phyloP scores from a whole-genome alignment of 2,329 filamentous ascomycete species.

The Beauveria bassiana region DNA sequence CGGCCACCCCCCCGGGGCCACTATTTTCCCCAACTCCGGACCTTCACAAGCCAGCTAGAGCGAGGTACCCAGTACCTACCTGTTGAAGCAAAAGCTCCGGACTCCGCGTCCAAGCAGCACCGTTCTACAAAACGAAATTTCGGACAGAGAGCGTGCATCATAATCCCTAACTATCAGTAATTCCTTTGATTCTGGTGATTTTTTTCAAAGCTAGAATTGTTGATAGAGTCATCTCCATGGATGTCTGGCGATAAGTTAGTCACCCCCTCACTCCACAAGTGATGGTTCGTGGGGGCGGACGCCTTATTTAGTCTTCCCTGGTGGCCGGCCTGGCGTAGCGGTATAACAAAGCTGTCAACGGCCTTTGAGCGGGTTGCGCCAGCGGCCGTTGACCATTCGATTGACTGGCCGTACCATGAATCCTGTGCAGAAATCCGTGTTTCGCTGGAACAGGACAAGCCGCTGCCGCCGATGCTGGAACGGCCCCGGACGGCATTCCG shows the following conservation, averaged over 20 bases:
- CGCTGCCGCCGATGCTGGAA: background rate
- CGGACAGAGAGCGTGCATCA: too few species aligned
- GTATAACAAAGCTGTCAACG: too few species aligned
- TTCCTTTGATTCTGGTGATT: background rate
- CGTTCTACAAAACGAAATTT: background rate
- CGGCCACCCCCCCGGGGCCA: background rate
- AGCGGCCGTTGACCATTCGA: too few species aligned
- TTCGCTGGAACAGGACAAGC: too few species aligned
- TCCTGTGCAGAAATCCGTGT: too few species aligned
- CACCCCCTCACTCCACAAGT: background rate
- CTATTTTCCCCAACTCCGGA: background rate
- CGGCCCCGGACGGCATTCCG: background rate
- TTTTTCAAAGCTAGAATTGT: too few species aligned
- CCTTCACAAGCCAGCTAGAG: background rate
- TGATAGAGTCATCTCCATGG: background rate
- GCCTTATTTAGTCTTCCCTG: too few species aligned
- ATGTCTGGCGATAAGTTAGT: background rate
- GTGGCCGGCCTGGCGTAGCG: too few species aligned
- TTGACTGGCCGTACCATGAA: too few species aligned
- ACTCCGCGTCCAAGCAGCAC: background rate
- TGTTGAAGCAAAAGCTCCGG: background rate
- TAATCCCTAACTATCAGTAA: background rate
- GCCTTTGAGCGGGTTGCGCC: too few species aligned
- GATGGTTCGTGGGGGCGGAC: background rate
- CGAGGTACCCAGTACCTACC: background rate